Evolutionary conservation across 2,329 filamentous ascomycete species (phyloP).

Genomic region (Colletotrichum sansevieriae): DNA sequence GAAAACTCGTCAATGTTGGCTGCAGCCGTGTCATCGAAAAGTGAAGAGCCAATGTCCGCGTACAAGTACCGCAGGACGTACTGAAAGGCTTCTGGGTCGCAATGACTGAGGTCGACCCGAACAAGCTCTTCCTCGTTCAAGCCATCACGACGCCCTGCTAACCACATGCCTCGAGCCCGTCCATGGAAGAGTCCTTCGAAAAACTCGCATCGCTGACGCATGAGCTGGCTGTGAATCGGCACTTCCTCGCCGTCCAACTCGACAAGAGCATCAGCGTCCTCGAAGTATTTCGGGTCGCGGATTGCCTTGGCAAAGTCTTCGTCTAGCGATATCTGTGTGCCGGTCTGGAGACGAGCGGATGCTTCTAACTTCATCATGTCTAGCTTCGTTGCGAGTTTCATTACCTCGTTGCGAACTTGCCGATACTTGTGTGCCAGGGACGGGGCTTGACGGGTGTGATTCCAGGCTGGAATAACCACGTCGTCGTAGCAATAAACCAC

Average conservation of each 20-base stretch:
- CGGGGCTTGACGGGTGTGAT: constrained; percentile 76
- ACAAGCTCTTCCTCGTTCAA: constrained; percentile 59
- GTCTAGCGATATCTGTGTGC: constrained; percentile 73
- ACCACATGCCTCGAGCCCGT: constrained; percentile 87
- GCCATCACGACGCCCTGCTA: constrained; percentile 74
- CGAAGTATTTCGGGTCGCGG: constrained; percentile 77
- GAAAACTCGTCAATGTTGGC: constrained; percentile 85
- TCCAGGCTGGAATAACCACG: constrained; percentile 86
- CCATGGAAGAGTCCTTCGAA: constrained; percentile 92
- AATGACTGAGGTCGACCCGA: constrained; percentile 85
- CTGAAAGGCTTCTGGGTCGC: constrained; percentile 78
- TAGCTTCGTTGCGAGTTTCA: constrained; percentile 82
- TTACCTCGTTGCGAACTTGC: constrained; percentile 85
- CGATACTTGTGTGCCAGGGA: constrained; percentile 80
- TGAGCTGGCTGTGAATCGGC: constrained; percentile 79
- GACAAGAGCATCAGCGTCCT: constrained; percentile 82
- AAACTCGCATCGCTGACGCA: constrained; percentile 90
- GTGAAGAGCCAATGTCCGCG: constrained; percentile 80
- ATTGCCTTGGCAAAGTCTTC: constrained; percentile 79
- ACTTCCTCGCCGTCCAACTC: constrained; percentile 82
- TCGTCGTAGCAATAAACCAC: constrained; percentile 87
- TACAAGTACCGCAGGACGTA: constrained; percentile 88
- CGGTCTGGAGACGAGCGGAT: constrained; percentile 80
- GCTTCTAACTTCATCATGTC: constrained; percentile 80
- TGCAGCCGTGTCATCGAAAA: constrained; percentile 83